Evolutionary conservation across 441 rosid genomes (phyloP).

Genomic region (Erodium texanum): DNA sequence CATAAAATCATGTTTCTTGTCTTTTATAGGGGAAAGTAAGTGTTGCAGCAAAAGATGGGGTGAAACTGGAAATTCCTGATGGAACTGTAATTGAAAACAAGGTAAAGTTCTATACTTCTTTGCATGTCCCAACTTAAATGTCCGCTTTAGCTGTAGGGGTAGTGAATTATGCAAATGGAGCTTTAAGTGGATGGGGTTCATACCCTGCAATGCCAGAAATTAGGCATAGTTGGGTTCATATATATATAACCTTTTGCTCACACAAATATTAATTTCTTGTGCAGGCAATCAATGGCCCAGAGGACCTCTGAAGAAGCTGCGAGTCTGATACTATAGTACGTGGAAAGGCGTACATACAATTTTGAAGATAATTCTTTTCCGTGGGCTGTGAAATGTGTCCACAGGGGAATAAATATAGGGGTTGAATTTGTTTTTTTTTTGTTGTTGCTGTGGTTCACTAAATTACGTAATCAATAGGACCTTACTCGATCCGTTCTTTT

Average conservation of each 20-base stretch:
- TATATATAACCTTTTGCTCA: neutral
- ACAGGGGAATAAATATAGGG: neutral
- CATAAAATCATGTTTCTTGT: too few species aligned
- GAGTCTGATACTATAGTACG: neutral
- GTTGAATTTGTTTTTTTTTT: neutral
- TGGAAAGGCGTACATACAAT: neutral
- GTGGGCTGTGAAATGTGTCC: neutral
- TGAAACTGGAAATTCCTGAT: constrained; percentile 1
- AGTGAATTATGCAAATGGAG: too few species aligned
- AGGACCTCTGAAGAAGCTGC: neutral
- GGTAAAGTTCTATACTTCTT: neutral
- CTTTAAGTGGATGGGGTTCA: too few species aligned
- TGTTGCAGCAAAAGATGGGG: neutral
- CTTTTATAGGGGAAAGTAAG: neutral
- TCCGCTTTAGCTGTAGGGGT: too few species aligned
- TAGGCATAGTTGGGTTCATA: too few species aligned
- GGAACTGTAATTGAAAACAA: neutral
- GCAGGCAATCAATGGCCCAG: neutral
- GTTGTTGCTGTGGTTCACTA: too few species aligned
- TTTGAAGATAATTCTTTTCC: neutral
- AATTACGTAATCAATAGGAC: too few species aligned
- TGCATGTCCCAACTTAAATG: too few species aligned
- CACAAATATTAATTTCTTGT: neutral
- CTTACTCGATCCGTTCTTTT: too few species aligned
- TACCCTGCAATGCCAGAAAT: too few species aligned